Evolutionary conservation across 1,284 basidiomycete species (phyloP).

Genomic region (Sporisorium exsertum): DNA sequence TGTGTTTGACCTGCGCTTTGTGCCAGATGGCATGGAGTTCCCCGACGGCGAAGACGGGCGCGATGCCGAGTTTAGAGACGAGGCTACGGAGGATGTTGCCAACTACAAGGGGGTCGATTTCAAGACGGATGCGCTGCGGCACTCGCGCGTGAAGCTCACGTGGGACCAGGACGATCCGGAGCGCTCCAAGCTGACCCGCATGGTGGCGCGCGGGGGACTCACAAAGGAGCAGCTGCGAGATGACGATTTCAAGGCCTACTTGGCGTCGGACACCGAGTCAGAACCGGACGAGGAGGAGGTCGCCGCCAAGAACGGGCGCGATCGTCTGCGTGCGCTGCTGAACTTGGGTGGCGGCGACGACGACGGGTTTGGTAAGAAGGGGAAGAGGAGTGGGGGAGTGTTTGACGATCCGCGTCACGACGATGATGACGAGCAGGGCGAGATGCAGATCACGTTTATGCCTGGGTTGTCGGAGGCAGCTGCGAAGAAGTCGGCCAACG

Average conservation of each 20-base stretch:
- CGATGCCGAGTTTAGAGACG: slow-evolving; percentile 76
- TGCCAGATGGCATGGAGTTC: slow-evolving; percentile 86
- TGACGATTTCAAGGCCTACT: slow-evolving; percentile 67
- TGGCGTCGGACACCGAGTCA: slow-evolving; percentile 63
- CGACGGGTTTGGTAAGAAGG: slow-evolving; percentile 45
- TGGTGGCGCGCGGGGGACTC: slow-evolving; percentile 45
- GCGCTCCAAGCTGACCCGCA: slow-evolving; percentile 77
- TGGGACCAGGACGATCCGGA: slow-evolving; percentile 99
- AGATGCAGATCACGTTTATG: slow-evolving; percentile 67
- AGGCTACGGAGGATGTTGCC: slow-evolving; percentile 77
- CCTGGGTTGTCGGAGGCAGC: slow-evolving; percentile 64
- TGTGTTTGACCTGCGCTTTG: slow-evolving; percentile 82
- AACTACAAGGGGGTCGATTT: slow-evolving; percentile 88
- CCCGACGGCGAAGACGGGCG: slow-evolving; percentile 77
- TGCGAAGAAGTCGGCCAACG: slow-evolving; percentile 40
- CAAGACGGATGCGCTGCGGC: slow-evolving; percentile 92
- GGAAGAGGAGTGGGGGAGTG: slow-evolving; percentile 35
- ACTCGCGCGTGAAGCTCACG: slow-evolving; percentile 96
- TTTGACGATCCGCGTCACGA: slow-evolving; percentile 54
- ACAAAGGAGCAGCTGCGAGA: slow-evolving; percentile 59
- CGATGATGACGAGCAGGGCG: slow-evolving; percentile 49
- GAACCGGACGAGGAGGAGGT: slow-evolving; percentile 47
- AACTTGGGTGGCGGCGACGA: slow-evolving; percentile 40
- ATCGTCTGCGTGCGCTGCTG: slow-evolving; percentile 62
- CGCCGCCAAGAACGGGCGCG: slow-evolving; percentile 30